Base-by-base conservation (phyloP, 2,329 filamentous ascomycete species). In the Metarhizium sp. region DNA sequence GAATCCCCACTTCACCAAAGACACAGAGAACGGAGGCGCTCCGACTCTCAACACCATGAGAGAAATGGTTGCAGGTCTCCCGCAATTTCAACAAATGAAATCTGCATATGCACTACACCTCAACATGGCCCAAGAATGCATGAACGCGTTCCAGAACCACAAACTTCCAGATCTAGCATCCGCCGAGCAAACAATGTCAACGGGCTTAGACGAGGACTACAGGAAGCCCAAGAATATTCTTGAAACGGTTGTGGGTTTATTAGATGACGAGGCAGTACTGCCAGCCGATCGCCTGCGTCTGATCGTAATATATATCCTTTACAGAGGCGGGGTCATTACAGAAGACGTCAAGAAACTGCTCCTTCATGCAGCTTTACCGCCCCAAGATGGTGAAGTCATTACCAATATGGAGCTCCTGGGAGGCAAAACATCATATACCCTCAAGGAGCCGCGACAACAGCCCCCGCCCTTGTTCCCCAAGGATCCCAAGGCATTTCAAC, bases 101-200 rank as follows among this genome's bases (percentile, higher is more conserved):
- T 90, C 95, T 67, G 86, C 90, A 2, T 99, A 97, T 70, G 94
- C 92, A 0, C 75, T 99, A 54, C 94, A 99, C 71, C 77, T 99
- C 46, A 92, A 86, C 62, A 97, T 99, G 92, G 94, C 94, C 2
- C 88, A 96, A 68, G 91, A 96, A 68, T 95, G 91, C 68, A 97
- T 97, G 92, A 90, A 90, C 63, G 82, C 88, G 42, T 99, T 99
- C 64, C 86, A 95, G 67, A 76, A 84, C 53, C 82, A 86, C 67
- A 96, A 95, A 66, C 78, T 99, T 6, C 80, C 88, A 6, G 94
- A 99, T 65, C 78, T 97, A 56, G 91, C 91, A 13, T 87, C 88
- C 0, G 81, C 92, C 6, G 94, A 99, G 71, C 94, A 97, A 77
- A 90, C 85, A 32, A 78, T 99, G 60, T 88, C 92, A 10, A 97